A percentile compares a stretch with the other conserved stretches of the same genome.
phyloP scores from a whole-genome alignment of 208 protist species.

The Tritrichomonas musculus region DNA sequence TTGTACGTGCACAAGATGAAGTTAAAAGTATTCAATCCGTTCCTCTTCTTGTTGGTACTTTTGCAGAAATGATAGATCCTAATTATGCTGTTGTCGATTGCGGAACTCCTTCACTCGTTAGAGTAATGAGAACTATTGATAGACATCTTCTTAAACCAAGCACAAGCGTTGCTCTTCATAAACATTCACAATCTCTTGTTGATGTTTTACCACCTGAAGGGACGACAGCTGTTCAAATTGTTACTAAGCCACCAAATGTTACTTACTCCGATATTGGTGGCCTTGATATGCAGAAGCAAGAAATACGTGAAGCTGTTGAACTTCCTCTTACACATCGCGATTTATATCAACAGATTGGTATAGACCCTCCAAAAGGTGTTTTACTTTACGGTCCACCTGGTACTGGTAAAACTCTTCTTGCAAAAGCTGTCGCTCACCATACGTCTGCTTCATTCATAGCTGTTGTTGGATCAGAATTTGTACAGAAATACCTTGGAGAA shows the following conservation, averaged over 20 bases:
- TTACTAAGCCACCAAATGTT: conserved; percentile 52
- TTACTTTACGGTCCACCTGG: conserved; percentile 68
- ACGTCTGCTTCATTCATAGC: conserved; percentile 81
- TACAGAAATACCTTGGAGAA: conserved; percentile 99
- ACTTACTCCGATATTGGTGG: conserved; percentile 94
- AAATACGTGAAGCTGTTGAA: conserved; percentile 99
- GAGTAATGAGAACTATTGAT: conserved; percentile 68
- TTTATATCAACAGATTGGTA: conserved; percentile 93
- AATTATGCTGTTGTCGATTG: conserved; percentile 68
- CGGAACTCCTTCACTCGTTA: conserved; percentile 91
- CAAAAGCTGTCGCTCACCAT: conserved; percentile 91
- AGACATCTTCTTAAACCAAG: conserved; percentile 92
- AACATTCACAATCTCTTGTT: conserved; percentile 91
- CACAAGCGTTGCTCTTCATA: conserved; percentile 93
- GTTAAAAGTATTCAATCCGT: conserved; percentile 97
- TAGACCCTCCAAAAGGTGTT: conserved; percentile 97
- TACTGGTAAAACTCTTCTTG: conserved; percentile 74
- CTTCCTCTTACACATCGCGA: conserved; percentile 95
- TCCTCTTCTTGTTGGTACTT: conserved; percentile 97
- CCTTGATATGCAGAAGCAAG: conserved; percentile 98
- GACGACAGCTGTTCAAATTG: conserved; percentile 77
- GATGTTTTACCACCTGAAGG: conserved; percentile 91
- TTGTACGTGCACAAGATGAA: conserved; percentile 75
- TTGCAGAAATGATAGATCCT: conserved; percentile 93
- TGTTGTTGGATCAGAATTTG: conserved; percentile 98